Evolutionary conservation across 768 basidiomycete species (phyloP).

Genomic region (Phlebiopsis gigantea): DNA sequence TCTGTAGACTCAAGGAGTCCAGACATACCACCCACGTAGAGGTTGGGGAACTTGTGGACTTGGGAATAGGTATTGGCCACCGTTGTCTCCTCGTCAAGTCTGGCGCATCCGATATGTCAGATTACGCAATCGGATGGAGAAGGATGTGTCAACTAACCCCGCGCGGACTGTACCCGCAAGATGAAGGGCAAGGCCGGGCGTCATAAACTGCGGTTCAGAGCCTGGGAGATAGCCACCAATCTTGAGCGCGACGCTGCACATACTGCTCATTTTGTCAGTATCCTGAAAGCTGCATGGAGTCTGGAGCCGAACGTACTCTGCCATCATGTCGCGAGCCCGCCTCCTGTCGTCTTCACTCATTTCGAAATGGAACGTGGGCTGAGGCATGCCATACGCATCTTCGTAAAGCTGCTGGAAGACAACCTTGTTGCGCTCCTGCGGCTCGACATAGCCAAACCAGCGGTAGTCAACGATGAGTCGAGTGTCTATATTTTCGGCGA

Average conservation of each 20-base stretch:
- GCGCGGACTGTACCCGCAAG: slow-evolving; percentile 13
- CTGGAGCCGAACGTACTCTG: slow-evolving; percentile 11
- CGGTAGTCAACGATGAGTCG: slow-evolving; percentile 30
- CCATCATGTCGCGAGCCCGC: slow-evolving; percentile 18
- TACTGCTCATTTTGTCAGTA: slow-evolving; percentile 9
- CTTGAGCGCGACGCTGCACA: slow-evolving; percentile 26
- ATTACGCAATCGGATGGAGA: neutral
- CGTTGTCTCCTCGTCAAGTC: slow-evolving; percentile 16
- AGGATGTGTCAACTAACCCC: slow-evolving; percentile 1
- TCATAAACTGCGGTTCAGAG: slow-evolving; percentile 29
- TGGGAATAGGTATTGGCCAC: slow-evolving; percentile 24
- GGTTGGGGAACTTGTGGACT: slow-evolving; percentile 23
- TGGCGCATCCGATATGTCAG: neutral
- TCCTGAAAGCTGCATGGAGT: neutral
- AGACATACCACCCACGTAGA: slow-evolving; percentile 26
- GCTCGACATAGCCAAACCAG: slow-evolving; percentile 23
- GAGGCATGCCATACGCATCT: slow-evolving; percentile 30
- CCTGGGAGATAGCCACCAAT: slow-evolving; percentile 31
- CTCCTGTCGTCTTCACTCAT: slow-evolving; percentile 11
- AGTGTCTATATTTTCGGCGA: slow-evolving; percentile 24
- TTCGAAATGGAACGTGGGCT: slow-evolving; percentile 27
- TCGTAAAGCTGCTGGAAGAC: slow-evolving; percentile 15
- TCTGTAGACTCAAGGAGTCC: too few relatives aligned
- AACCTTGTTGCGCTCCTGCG: slow-evolving; percentile 14
- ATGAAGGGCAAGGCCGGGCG: slow-evolving; percentile 19